Evolutionary conservation across 768 basidiomycete species (phyloP).

Genomic region (Tricholoma saponaceum): DNA sequence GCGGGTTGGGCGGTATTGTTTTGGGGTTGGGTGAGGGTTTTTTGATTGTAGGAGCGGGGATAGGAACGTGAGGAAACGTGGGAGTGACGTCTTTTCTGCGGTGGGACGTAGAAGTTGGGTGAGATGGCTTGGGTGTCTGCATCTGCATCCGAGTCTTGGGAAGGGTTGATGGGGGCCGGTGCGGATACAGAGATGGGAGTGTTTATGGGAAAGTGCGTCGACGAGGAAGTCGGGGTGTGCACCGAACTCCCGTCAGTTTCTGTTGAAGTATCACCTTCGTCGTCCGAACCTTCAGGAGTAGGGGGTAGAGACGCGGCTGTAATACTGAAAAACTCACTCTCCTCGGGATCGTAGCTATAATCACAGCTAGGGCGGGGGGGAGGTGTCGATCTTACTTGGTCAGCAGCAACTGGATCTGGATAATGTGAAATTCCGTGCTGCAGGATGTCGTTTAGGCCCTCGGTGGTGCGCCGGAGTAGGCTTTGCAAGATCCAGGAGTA

Average conservation of each 20-base stretch:
- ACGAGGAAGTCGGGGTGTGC: conserved; percentile 39
- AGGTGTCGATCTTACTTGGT: background rate
- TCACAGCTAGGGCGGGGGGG: background rate
- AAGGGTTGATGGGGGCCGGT: background rate
- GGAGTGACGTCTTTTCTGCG: conserved; percentile 14
- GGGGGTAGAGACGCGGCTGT: conserved; percentile 29
- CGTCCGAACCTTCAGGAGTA: conserved; percentile 34
- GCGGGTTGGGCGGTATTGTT: background rate
- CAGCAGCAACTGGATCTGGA: background rate
- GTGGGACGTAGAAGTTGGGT: conserved; percentile 11
- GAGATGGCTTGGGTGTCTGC: background rate
- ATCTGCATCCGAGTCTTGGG: background rate
- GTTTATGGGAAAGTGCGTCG: conserved; percentile 17
- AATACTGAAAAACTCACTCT: conserved; percentile 22
- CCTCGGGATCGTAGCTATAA: conserved; percentile 11
- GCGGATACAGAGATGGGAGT: background rate
- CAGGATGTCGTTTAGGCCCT: background rate
- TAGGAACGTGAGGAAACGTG: conserved; percentile 11
- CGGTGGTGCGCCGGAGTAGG: conserved; percentile 41
- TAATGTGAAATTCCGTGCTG: background rate
- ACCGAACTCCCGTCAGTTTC: conserved; percentile 48
- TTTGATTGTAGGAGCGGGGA: too few species aligned
- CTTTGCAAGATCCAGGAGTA: conserved; percentile 52
- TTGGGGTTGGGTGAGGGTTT: background rate
- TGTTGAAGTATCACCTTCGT: conserved; percentile 32